Base-by-base conservation (phyloP, 2,329 filamentous ascomycete genomes). In the Fusarium compactum region DNA sequence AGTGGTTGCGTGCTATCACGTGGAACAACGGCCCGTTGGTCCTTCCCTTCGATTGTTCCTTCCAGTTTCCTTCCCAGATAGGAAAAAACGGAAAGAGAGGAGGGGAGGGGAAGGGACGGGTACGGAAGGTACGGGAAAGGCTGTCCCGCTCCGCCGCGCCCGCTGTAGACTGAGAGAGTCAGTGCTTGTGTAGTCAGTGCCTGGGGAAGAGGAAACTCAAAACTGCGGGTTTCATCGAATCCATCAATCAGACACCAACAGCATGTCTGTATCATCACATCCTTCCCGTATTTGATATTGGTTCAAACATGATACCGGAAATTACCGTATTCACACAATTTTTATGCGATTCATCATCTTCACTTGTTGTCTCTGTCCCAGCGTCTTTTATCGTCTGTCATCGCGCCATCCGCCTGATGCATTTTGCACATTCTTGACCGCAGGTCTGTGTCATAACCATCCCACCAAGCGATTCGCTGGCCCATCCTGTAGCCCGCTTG, bases 391-490 rank as follows among this genome's bases (percentile, higher is more conserved):
- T 64, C 55, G 20, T 65, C 62, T 32, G 43, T 52, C 40, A 41
- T 57, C 24, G 67, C 64, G 47, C 40, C 32, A 51, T 50, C n/a
- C 41, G 46, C 59, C 46, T 68, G 63, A 40, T 50, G 48, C 59
- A 50, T 32, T 64, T 64, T 30, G 47, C 48, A 48, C 59, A 50
- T 64, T 45, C 47, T 61, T 65, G 67, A 61, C 67, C 58, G 52
- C 63, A 64, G 59, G 47, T 69, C 46, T 58, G 47, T 70, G 64
- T 65, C 64, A 65, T 65, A 52, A 57, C 24, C 63, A 61, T 67
- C 38, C 52, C 32, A 52, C 45, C 48, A 62, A 53, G 67, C 72
- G 57, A 71, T 71, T 74, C 69, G 74, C 69, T 64, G 60, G 66
- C 67, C 59, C 46, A 65, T 71, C 60, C 40, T 56, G 71, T 45